These are phyloP conservation scores for Pyrus hybrid DNA, from an alignment of 331 rosid species.

Conservation along the genomic window DNA sequence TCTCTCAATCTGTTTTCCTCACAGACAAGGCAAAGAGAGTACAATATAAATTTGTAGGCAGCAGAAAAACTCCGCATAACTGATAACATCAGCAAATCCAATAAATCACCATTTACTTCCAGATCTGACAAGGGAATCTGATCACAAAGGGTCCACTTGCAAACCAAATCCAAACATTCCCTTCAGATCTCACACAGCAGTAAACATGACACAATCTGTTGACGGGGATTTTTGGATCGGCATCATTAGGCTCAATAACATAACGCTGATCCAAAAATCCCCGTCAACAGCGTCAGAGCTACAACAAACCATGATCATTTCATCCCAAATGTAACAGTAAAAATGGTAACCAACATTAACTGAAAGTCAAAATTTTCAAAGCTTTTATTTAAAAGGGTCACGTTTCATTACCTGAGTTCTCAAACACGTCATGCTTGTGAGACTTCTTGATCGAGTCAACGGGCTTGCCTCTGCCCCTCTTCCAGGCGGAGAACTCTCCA, in stretches of 20 bases:
- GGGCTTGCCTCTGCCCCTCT: slow-evolving; percentile 57
- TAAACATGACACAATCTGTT: neutral
- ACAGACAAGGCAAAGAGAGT: slow-evolving; percentile 17
- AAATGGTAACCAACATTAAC: slow-evolving; percentile 5
- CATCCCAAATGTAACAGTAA: slow-evolving; percentile 28
- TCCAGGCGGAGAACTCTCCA: slow-evolving; percentile 75
- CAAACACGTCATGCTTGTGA: slow-evolving; percentile 43
- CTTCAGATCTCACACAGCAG: slow-evolving; percentile 9
- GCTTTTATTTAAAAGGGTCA: neutral
- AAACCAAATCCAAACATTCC: slow-evolving; percentile 26
- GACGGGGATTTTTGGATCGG: neutral
- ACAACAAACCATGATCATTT: neutral
- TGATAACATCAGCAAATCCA: neutral
- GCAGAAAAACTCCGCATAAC: slow-evolving; percentile 29
- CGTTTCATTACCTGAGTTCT: slow-evolving; percentile 26
- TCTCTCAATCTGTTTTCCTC: slow-evolving; percentile 1
- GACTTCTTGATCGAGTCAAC: slow-evolving; percentile 57
- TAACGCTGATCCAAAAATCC: neutral
- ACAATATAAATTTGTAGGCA: slow-evolving; percentile 21
- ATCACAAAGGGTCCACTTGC: slow-evolving; percentile 59
- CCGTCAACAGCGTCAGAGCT: neutral
- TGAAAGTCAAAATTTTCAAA: slow-evolving; percentile 4
- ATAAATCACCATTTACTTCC: slow-evolving; percentile 13
- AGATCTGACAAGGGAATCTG: slow-evolving; percentile 69
- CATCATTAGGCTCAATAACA: neutral